Evolutionary conservation across 192 early-diverging fungal species (phyloP).

Genomic region (Coemansia guatemalensis): DNA sequence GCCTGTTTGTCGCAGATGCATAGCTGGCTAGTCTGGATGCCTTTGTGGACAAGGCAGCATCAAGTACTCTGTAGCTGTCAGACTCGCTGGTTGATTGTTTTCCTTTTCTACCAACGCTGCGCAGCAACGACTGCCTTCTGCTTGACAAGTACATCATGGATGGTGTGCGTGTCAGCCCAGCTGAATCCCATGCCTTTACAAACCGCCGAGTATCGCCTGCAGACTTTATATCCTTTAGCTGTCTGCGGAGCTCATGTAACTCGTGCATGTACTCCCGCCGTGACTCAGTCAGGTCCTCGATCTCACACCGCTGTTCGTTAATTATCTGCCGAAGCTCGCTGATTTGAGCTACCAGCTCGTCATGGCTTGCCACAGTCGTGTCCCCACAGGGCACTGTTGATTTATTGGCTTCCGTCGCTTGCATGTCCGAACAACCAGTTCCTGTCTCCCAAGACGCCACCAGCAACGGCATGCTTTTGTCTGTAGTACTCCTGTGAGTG

Average conservation of each 20-base stretch:
- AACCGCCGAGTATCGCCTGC: slow-evolving; percentile 15
- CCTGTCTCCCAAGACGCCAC: slow-evolving; percentile 17
- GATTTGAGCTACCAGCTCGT: slow-evolving; percentile 3
- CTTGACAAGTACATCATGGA: slow-evolving; percentile 16
- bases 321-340: slow-evolving; percentile 19
- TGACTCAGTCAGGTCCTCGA: slow-evolving; percentile 28
- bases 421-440: slow-evolving; percentile 1
- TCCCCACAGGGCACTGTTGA: background rate
- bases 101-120: background rate
- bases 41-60: too few relatives aligned
- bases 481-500: too few relatives aligned
- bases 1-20: background rate
- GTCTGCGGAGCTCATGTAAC: slow-evolving; percentile 32
- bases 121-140: background rate
- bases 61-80: too few relatives aligned
- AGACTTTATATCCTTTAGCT: slow-evolving; percentile 33
- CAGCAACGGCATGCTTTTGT: too few relatives aligned
- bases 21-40: too few relatives aligned
- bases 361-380: background rate
- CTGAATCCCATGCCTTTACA: slow-evolving; percentile 26
- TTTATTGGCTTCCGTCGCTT: background rate
- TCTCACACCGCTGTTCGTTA: slow-evolving; percentile 27
- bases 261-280: slow-evolving; percentile 23
- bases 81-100: too few relatives aligned
- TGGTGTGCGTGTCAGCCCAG: slow-evolving; percentile 25